phyloP scores from a whole-genome alignment of 2,329 filamentous ascomycete genomes.

The Lecanicillium sp. region DNA sequence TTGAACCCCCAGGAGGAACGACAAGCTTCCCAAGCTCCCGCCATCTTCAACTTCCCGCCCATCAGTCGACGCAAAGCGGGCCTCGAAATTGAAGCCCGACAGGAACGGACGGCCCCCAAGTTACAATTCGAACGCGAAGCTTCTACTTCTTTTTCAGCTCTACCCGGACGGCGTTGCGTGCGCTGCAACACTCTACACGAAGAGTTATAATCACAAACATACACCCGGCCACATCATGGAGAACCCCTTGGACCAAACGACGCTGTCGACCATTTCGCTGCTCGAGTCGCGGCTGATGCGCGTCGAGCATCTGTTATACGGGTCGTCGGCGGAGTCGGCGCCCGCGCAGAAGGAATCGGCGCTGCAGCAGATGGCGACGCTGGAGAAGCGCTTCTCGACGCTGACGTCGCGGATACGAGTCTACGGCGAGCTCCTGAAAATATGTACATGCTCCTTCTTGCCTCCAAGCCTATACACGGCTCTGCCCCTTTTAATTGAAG shows the following conservation, averaged over 20 bases:
- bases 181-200: too few species aligned
- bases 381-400: constrained; percentile 48
- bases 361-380: constrained; percentile 38
- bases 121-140: too few species aligned
- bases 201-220: not conserved
- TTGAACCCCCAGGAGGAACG: too few species aligned
- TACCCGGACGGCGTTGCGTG: not conserved
- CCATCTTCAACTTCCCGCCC: too few species aligned
- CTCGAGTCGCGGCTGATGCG: constrained; percentile 54
- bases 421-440: constrained; percentile 54
- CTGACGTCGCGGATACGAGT: constrained; percentile 47
- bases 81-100: too few species aligned
- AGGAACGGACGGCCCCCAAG: too few species aligned
- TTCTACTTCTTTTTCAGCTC: not conserved
- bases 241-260: constrained; percentile 43
- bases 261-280: constrained; percentile 48
- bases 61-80: too few species aligned
- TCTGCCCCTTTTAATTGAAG: not conserved
- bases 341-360: constrained; percentile 35
- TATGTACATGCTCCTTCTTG: constrained; percentile 41
- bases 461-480: not conserved
- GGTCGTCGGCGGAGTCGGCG: constrained; percentile 31
- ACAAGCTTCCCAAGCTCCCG: too few species aligned
- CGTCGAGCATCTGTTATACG: constrained; percentile 54
- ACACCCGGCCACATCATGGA: constrained; percentile 23